These are phyloP conservation scores for Adansonia rubrostipa DNA, from an alignment of 441 rosid genomes.

Conservation along the genomic window DNA sequence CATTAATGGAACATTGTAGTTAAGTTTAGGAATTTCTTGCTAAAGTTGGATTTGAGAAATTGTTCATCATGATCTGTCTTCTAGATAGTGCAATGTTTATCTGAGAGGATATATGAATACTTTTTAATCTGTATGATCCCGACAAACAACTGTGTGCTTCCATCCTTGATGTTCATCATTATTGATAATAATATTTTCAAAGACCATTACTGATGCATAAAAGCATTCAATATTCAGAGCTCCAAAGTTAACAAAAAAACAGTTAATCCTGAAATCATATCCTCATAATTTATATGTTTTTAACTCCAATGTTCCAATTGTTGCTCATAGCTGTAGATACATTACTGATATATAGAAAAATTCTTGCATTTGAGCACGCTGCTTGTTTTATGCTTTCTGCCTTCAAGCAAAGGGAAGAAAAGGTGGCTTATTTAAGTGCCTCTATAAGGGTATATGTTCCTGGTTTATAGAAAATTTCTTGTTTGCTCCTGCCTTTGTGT, in stretches of 20 bases:
- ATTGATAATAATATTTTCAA: constrained; percentile 9
- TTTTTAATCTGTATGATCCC: not conserved
- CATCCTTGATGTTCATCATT: constrained; percentile 6
- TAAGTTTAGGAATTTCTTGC: constrained; percentile 15
- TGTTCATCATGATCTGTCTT: constrained; percentile 13
- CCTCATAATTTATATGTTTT: not conserved
- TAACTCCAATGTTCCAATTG: not conserved
- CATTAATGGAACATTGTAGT: constrained; percentile 14
- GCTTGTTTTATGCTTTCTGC: constrained; percentile 16
- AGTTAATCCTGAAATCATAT: not conserved
- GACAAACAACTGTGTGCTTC: not conserved
- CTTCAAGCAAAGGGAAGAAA: constrained; percentile 10
- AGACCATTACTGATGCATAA: not conserved
- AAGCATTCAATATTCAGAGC: not conserved
- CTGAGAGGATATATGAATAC: not conserved
- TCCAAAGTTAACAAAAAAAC: not conserved
- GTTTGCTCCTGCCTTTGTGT: not conserved
- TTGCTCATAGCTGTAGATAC: not conserved
- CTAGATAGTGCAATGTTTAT: constrained; percentile 15
- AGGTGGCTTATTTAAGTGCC: constrained; percentile 10
- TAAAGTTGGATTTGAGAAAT: not conserved
- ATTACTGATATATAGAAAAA: not conserved
- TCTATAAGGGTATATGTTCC: not conserved
- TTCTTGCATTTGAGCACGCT: not conserved
- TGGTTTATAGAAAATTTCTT: not conserved